Base-by-base conservation (phyloP, 179 eudicot genomes). In the Patellifolia procumbens region DNA sequence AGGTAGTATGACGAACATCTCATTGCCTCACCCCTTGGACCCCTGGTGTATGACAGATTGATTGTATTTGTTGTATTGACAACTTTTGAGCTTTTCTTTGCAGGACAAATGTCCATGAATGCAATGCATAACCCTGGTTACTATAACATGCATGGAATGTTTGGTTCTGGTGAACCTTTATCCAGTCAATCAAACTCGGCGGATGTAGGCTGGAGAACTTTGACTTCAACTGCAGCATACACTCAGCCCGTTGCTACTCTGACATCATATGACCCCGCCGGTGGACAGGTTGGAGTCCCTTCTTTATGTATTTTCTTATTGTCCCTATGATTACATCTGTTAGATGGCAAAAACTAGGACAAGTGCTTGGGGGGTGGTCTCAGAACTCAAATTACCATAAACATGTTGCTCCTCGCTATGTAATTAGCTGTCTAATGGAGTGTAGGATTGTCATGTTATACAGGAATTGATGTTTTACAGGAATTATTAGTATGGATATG, bases 181-280 rank as follows among this genome's bases (percentile, higher is more conserved):
- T 74, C 92, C 37, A 88, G 81, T 73, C 87, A 60, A 55, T 83
- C 98, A 35, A 87, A 68, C 70, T 65, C 91, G 34, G 46, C 88
- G 4, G 97, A 90, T 58, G 52, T 78, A 0, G 88, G 91, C 61
- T 77, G 85, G 87, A 86, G 93, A 77, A 84, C 86, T 55, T 45
- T 86, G 76, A 76, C 89, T 82, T 87, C 97, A 73, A 85, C 82
- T 72, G 82, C 87, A 55, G 86, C 82, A 49, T 95, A 93, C 83
- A 84, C 91, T 48, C 98, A 84, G 77, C 87, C 96, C 70, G 74
- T 81, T 63, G 97, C 95, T 60, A 69, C 89, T 68, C 84, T 87
- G 81, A 97, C 97, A 64, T 87, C 99, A 43, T 93, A 86, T 87
- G 98, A 93, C 80, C 92, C 89, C 42, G 86, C 84, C 49, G 76